Evolutionary conservation across 2,329 filamentous ascomycete genomes (phyloP), one percentile per base, ranked within the genome.

Genomic region (Didymella pinodella): DNA sequence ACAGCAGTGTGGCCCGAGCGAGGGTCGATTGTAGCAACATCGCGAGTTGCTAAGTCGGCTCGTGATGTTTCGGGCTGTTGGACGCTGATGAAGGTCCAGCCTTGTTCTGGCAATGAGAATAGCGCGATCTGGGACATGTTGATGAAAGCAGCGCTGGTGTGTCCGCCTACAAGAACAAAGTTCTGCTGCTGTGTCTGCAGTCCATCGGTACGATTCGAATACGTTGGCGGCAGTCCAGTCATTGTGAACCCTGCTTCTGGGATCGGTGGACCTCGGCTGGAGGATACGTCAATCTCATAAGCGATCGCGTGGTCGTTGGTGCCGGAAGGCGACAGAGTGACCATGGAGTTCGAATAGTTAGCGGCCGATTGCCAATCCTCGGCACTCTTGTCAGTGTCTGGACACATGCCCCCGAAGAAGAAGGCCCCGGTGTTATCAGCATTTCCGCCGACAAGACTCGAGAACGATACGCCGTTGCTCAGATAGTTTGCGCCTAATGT

Each of bases 121-220:
- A 97, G 81, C 0, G 93, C 94, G 1, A 94, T 86, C 43, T 92
- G 91, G 56, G 92, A 96, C 90, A 96, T 97, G 75, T 97, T 96
- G 79, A 97, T 89, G 73, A 97, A 97, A 0, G 93, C 93, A 16
- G 82, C 78, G 66, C 87, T 83, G 0, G 93, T 96, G 73, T 97
- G 93, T 0, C 94, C 94, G 40, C 93, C 94, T 16, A 97, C 80
- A 22, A 97, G 79, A 12, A 97, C 86, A 65, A 92, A 94, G 67
- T 89, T 88, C 62, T 90, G 88, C 72, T 93, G 87, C 71, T 93
- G 90, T 4, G 87, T 89, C 40, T 89, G 81, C 2, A 82, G 81
- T 3, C 86, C 88, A 16, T 78, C 79, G 7, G 86, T 88, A 4
- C 84, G 83, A 71, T 90, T 90, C 20, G 89, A 88, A 65, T 87